Evolutionary conservation across 306 rosid species (phyloP).

Genomic region (Begonia peltatifolia): DNA sequence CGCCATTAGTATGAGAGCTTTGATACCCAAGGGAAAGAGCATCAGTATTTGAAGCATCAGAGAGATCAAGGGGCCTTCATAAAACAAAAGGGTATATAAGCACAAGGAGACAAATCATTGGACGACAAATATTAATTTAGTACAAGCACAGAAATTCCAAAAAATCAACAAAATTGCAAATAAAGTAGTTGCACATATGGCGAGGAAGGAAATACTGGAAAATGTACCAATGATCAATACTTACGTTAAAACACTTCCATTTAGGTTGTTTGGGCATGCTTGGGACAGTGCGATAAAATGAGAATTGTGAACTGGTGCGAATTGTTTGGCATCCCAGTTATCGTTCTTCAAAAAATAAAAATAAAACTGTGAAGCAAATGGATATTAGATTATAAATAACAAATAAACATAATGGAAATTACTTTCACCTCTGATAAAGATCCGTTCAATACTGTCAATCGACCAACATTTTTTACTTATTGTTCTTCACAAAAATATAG

Average conservation of each 20-base stretch:
- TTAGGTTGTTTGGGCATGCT: conserved; percentile 57
- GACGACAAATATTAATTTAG: background rate
- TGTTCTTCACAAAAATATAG: too few species aligned
- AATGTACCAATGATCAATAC: conserved; percentile 13
- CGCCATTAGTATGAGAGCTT: conserved; percentile 7
- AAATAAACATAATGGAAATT: too few species aligned
- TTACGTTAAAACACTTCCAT: conserved; percentile 72
- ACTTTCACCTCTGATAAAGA: too few species aligned
- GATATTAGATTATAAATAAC: too few species aligned
- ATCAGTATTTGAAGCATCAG: conserved; percentile 49
- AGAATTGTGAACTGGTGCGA: conserved; percentile 52
- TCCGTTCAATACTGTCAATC: too few species aligned
- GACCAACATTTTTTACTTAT: too few species aligned
- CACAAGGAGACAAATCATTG: background rate
- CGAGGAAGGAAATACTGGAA: background rate
- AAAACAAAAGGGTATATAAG: conserved; percentile 18
- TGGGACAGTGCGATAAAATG: conserved; percentile 53
- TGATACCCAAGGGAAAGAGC: conserved; percentile 64
- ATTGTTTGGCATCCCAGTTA: conserved; percentile 59
- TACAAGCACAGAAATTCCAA: background rate
- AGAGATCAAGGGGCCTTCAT: conserved; percentile 93
- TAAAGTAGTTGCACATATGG: background rate
- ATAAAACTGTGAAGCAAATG: conserved; percentile 8
- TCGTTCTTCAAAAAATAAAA: conserved; percentile 40
- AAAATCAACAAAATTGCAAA: conserved; percentile 5